Percentiles rank a stretch among this genome's conserved stretches.
phyloP scores from a whole-genome alignment of 192 early-diverging fungal genomes.

The Paraglomus brasilianum region DNA sequence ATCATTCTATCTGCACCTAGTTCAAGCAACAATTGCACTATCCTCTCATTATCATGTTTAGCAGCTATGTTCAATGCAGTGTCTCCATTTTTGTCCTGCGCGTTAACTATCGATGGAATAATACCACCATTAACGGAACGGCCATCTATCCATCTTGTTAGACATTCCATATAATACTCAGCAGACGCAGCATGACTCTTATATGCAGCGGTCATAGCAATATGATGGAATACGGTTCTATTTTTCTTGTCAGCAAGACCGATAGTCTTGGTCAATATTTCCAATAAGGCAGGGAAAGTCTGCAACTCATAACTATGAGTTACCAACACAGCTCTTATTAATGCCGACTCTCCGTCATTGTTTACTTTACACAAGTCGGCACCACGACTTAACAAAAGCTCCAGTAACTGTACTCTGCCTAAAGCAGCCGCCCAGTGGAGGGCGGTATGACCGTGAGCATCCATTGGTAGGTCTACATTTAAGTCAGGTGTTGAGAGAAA shows the following conservation, averaged over 20 bases:
- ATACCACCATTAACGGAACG: slow-evolving; percentile 43
- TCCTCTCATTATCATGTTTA: slow-evolving; percentile 63
- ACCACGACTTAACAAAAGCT: slow-evolving; percentile 74
- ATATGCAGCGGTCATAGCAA: slow-evolving; percentile 67
- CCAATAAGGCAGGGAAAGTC: slow-evolving; percentile 73
- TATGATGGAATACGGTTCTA: slow-evolving; percentile 90
- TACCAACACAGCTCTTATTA: slow-evolving; percentile 85
- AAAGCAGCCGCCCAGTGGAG: slow-evolving; percentile 97
- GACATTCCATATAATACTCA: slow-evolving; percentile 87
- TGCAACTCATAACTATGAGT: slow-evolving; percentile 83
- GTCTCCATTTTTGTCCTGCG: slow-evolving; percentile 71
- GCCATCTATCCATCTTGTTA: slow-evolving; percentile 64
- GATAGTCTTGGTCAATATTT: slow-evolving; percentile 72
- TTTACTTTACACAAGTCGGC: slow-evolving; percentile 71
- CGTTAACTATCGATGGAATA: slow-evolving; percentile 55
- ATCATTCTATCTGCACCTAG: slow-evolving; percentile 77
- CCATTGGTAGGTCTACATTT: slow-evolving; percentile 82
- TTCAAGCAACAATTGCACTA: slow-evolving; percentile 68
- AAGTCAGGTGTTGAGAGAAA: slow-evolving; percentile 51
- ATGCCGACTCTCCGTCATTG: slow-evolving; percentile 79
- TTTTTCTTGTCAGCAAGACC: slow-evolving; percentile 67
- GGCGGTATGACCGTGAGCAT: slow-evolving; percentile 92
- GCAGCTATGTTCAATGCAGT: slow-evolving; percentile 91
- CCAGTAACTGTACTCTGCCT: slow-evolving; percentile 70
- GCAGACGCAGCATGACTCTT: slow-evolving; percentile 66